phyloP scores from a whole-genome alignment of 768 basidiomycete genomes.

The Naganishia onofrii region DNA sequence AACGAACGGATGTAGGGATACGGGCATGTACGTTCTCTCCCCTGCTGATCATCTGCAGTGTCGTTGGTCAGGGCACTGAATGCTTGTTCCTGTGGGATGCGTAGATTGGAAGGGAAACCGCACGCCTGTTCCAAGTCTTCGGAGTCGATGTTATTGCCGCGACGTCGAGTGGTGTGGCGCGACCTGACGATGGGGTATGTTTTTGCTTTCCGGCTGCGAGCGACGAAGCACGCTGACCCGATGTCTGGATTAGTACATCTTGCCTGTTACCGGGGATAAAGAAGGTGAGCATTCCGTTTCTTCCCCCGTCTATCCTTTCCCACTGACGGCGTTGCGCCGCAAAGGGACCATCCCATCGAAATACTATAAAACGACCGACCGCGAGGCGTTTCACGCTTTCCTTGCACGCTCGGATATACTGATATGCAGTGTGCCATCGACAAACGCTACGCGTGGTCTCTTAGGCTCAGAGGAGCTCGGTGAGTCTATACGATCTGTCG shows the following conservation, averaged over 20 bases:
- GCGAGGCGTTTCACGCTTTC: conserved; percentile 40
- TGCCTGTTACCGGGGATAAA: conserved; percentile 48
- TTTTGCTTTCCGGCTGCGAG: background rate
- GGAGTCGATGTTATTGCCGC: conserved; percentile 49
- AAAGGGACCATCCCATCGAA: conserved; percentile 45
- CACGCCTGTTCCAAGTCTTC: conserved; percentile 44
- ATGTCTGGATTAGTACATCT: conserved; percentile 39
- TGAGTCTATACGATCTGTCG: conserved; percentile 31
- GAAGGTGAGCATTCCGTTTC: conserved; percentile 38
- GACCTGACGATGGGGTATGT: conserved; percentile 44
- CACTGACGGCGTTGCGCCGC: background rate
- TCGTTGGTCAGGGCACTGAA: no score
- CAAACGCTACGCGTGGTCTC: conserved; percentile 38
- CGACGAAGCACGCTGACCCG: background rate
- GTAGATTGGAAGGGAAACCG: conserved; percentile 47
- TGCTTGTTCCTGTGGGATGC: no score
- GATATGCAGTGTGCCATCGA: conserved; percentile 45
- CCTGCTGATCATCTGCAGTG: no score
- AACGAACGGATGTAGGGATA: conserved; percentile 37
- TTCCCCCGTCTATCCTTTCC: background rate
- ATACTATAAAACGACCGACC: conserved; percentile 42
- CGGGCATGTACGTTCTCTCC: conserved; percentile 34
- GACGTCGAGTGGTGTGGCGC: conserved; percentile 46
- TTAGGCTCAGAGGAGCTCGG: conserved; percentile 41
- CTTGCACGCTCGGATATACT: conserved; percentile 44